Conservation (phyloP, 2,329 filamentous ascomycete species). For the Alternaria gaisen region DNA sequence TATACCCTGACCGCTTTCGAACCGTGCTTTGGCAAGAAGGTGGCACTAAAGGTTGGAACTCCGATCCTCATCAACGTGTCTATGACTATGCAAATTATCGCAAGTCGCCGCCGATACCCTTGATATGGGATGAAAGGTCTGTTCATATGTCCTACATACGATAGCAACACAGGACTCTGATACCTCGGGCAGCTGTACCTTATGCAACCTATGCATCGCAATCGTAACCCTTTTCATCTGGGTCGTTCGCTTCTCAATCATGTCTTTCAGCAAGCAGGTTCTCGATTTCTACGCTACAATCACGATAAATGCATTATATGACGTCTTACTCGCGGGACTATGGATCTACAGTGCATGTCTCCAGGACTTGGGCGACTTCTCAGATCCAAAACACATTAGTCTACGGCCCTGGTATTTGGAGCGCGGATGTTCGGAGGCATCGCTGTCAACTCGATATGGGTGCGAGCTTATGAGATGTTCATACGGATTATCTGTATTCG, state of each 20-base stretch:
- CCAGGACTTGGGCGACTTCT: conserved; percentile 25
- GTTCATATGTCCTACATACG: neutral
- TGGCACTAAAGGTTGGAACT: conserved; percentile 29
- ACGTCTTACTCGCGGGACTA: conserved; percentile 22
- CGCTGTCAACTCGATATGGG: neutral
- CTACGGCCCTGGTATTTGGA: conserved; percentile 32
- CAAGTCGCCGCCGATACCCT: conserved; percentile 21
- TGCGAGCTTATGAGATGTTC: conserved; percentile 17
- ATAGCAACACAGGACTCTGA: neutral
- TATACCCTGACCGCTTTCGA: conserved; percentile 20
- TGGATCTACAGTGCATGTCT: conserved; percentile 23
- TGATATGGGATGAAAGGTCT: conserved; percentile 31
- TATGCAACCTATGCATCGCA: conserved; percentile 20
- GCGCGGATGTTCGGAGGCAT: conserved; percentile 16
- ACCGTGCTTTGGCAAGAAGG: conserved; percentile 22
- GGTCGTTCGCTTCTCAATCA: conserved; percentile 22
- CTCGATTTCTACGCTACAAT: conserved; percentile 18
- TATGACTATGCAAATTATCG: conserved; percentile 32
- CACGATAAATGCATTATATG: conserved; percentile 26
- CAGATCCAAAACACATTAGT: conserved; percentile 23
- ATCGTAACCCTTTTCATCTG: conserved; percentile 21
- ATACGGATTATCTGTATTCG: conserved; percentile 18
- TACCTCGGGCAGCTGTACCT: conserved; percentile 10
- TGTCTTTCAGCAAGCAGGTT: conserved; percentile 6
- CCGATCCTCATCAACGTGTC: conserved; percentile 24